A percentile compares a stretch with the other conserved stretches of the same genome.
Conservation (phyloP, 371 early-diverging fungal species). For the Syncephalastrum monosporum region DNA sequence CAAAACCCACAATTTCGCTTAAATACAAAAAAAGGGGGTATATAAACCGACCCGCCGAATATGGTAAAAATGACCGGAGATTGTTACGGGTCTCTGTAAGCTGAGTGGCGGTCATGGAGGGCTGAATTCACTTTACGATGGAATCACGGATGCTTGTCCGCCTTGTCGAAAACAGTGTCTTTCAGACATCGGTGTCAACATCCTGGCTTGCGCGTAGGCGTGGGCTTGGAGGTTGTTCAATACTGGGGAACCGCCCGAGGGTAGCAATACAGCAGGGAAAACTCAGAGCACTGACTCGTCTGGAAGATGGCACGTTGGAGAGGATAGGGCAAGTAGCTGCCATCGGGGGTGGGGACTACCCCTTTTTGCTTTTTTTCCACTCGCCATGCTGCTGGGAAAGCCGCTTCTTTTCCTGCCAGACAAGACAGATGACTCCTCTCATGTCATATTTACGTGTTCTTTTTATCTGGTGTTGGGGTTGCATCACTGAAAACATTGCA, state of each 20-base stretch:
- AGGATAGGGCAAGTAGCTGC: conserved; percentile 37
- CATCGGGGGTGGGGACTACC: conserved; percentile 42
- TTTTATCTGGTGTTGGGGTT: no score
- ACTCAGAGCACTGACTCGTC: conserved; percentile 56
- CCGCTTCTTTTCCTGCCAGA: no score
- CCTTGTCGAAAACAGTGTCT: conserved; percentile 53
- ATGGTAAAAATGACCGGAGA: conserved; percentile 26
- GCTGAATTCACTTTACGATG: conserved; percentile 46
- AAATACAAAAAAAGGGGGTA: no score
- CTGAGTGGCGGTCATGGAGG: conserved; percentile 46
- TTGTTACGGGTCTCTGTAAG: conserved; percentile 44
- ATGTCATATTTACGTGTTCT: no score
- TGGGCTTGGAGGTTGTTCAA: conserved; percentile 52
- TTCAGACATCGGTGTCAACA: conserved; percentile 55
- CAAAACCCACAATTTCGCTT: no score
- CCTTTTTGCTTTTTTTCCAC: conserved; percentile 23
- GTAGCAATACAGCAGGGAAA: conserved; percentile 66
- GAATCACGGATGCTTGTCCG: conserved; percentile 33
- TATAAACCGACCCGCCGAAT: no score
- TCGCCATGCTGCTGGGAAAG: no score
- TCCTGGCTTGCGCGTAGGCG: conserved; percentile 42
- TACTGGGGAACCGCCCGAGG: conserved; percentile 57
- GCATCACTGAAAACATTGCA: no score
- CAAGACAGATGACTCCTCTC: no score
- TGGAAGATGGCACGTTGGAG: conserved; percentile 58